Evolutionary conservation across 108 stramenopile genomes (phyloP).

Genomic region (Cyclotella cryptica): DNA sequence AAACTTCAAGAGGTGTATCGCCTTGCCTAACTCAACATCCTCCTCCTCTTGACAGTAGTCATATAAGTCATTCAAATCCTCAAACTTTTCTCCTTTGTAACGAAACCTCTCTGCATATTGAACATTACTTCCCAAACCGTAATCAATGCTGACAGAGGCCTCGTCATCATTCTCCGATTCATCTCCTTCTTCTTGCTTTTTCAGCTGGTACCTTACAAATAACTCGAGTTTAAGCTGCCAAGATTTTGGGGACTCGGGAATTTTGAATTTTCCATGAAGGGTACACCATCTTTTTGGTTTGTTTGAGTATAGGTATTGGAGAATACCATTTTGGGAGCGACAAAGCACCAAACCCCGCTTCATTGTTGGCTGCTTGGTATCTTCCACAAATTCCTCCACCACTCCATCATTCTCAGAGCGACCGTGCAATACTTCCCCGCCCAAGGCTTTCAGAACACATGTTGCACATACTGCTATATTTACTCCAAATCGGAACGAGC

Average conservation of each 20-base stretch:
- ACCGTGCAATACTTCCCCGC: constrained; percentile 16
- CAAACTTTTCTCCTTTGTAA: constrained; percentile 22
- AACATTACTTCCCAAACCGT: too few relatives aligned
- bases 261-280: not conserved
- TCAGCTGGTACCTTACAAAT: constrained; percentile 6
- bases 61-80: not conserved
- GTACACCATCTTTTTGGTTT: constrained; percentile 4
- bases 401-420: constrained; percentile 10
- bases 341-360: constrained; percentile 14
- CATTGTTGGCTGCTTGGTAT: not conserved
- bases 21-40: constrained; percentile 10
- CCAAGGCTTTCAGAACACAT: constrained; percentile 13
- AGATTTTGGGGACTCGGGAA: not conserved
- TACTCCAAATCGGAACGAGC: too few relatives aligned
- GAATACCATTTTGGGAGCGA: constrained; percentile 19
- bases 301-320: constrained; percentile 6
- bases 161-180: too few relatives aligned
- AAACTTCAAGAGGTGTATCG: not conserved
- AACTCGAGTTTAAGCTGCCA: constrained; percentile 5
- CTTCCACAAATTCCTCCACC: constrained; percentile 11
- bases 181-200: too few relatives aligned
- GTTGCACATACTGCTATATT: constrained; percentile 17
- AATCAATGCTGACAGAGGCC: too few relatives aligned
- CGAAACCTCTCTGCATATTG: too few relatives aligned
- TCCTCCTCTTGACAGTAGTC: constrained; percentile 24